These are phyloP conservation scores for Ascobolus immersus DNA, from an alignment of 495 filamentous ascomycete species.

Conservation along the genomic window DNA sequence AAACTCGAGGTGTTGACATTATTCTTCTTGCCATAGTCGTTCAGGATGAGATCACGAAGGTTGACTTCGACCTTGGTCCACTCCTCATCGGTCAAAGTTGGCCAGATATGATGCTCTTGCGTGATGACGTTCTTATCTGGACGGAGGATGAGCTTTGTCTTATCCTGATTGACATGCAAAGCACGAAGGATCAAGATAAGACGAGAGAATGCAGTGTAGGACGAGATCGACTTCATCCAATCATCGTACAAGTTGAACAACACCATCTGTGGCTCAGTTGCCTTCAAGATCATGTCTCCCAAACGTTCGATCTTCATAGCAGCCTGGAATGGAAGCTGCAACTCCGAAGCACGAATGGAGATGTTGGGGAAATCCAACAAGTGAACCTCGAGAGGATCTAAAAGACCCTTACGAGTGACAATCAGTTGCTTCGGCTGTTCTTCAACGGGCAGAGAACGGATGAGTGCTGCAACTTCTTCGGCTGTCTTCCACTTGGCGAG, in stretches of 20 bases:
- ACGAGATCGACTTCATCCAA: conserved; percentile 95
- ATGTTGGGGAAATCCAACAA: conserved; percentile 98
- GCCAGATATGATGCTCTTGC: conserved; percentile 98
- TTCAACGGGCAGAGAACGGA: conserved; percentile 88
- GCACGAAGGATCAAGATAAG: conserved; percentile 86
- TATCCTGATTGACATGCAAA: conserved; percentile 91
- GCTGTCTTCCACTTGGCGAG: conserved; percentile 99
- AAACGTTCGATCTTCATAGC: conserved; percentile 99
- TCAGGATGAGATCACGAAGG: conserved; percentile 81
- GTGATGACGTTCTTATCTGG: conserved; percentile 98
- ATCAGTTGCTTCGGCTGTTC: conserved; percentile 98
- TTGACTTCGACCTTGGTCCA: conserved; percentile 99
- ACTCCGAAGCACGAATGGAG: conserved; percentile 89
- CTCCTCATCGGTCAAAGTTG: conserved; percentile 75
- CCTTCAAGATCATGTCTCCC: conserved; percentile 94
- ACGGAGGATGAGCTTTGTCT: conserved; percentile 90
- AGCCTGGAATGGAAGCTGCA: conserved; percentile 96
- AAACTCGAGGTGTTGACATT: conserved; percentile 94
- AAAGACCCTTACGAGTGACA: conserved; percentile 85
- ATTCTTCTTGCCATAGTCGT: conserved; percentile 99
- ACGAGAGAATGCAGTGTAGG: conserved; percentile 95
- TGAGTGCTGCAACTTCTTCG: conserved; percentile 96
- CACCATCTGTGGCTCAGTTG: conserved; percentile 98
- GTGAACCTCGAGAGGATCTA: conserved; percentile 95
- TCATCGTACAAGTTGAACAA: conserved; percentile 98